Base-by-base conservation (phyloP, 2,329 filamentous ascomycete genomes). In the Diaporthe ampelina region DNA sequence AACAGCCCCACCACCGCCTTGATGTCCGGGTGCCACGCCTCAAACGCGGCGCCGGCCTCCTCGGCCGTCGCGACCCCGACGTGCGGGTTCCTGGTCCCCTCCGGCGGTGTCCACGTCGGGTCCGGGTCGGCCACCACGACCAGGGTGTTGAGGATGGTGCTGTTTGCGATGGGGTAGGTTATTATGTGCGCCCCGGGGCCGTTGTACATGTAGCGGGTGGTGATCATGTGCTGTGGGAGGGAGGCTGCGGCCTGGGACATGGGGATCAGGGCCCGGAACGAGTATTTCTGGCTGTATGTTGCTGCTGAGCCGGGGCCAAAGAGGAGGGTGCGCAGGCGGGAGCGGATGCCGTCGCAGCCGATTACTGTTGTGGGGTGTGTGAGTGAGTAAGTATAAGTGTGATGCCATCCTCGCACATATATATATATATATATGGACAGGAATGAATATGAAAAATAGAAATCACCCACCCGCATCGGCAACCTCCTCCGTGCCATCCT, bases 321-420 rank as follows among this genome's bases (percentile, higher is more conserved):
- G 7, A 93, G 80, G 19, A 89, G 79, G 40, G 86, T 79, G 10
- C 91, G 84, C 3, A 88, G 84, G 4, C 84, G 83, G 0, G 89
- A 91, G 79, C 90, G 90, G 78, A 93, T 91, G 0, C 91, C 91
- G 80, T 93, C 91, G 78, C 90, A 91, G 7, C 89, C 91, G 73
- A 93, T 84, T 0, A 91, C 87, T 81, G 37, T 13, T 5, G n/a
- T 2, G 48, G 56, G 5, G 72, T 76, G 72, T 76, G 10, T 50
- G 48, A 32, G 59, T 63, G 35, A 26, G 72, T 76, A 8, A 45
- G 43, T 29, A 24, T 63, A n/a, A 19, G 40, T 43, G 40, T 7
- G 6, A 17, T 43, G 15, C 15, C 15, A 13, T 43, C 2, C 40
- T 43, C 17, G 17, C 40, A 1, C 15, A 43, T 17, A 15, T 17